Base-by-base conservation (phyloP, 352 stramenopile species). In the Vaucheria bursata region DNA sequence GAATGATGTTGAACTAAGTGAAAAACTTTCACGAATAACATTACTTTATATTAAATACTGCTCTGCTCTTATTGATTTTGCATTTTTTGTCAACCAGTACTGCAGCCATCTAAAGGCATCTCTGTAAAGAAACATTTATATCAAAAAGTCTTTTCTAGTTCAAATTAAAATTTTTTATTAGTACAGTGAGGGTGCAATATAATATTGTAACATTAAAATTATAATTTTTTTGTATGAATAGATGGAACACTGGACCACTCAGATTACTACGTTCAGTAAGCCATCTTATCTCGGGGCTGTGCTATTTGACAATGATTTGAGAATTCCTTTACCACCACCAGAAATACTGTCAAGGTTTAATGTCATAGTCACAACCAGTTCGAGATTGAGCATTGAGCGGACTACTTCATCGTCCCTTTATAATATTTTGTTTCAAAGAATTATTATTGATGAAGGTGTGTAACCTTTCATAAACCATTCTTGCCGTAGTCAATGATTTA, bases 351-450 rank as follows among this genome's bases (percentile, higher is more conserved):
- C 84, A 32, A 70, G 76, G 25, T 92, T 90, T 38, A 74, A 78
- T 1, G 86, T 92, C 72, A 87, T 93, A 5, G 83, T 94, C 0
- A 92, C 88, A 18, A 85, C 79, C 34, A 78, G 67, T 12, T 45
- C 75, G 64, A 40, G 79, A 65, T 71, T 85, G 65, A 85, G 66
- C 36, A 69, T 75, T 39, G 73, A 85, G 71, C 65, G 77, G 33
- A 39, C 50, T 5, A 40, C 52, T 0, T 29, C 36, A 0, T 79
- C 75, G 45, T 71, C 74, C 35, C 64, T 85, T 25, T 74, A 71
- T 39, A 34, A 67, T 2, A 85, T 81, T 8, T 52, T 80, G 29
- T 83, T 76, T 68, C 72, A 80, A 29, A 59, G 78, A 49, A 79
- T 83, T 53, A 73, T 82, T 25, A 38, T 72, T 38, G 65, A 72